Base-by-base conservation (phyloP, 177 flowering plant species). In the Vitis hybrid region DNA sequence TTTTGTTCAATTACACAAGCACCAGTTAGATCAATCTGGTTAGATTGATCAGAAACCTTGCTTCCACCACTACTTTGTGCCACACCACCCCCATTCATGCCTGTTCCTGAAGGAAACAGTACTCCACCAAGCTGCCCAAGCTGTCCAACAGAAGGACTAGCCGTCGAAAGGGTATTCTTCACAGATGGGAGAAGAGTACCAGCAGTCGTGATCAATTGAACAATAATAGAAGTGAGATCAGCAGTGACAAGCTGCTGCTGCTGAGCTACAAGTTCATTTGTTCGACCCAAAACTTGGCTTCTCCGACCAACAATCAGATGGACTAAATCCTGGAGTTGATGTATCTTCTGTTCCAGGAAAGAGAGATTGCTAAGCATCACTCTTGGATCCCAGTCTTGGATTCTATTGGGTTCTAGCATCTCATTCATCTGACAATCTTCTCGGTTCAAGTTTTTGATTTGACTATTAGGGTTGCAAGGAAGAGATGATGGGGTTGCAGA, bases 161-260 rank as follows among this genome's bases (percentile, higher is more conserved):
- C 71, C 1, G 78, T n/a, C 16, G 83, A 62, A 16, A 75, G 78
- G 49, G 67, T 60, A 55, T 80, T 79, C 69, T 79, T 89, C 62
- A 74, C 84, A 11, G 92, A 84, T 27, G 97, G 97, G 11, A 92
- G 88, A 79, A 94, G 95, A 75, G 89, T 89, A 5, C 97, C 97
- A 0, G 98, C 98, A 16, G 97, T 86, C 1, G 97, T 91, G 70
- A 94, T 92, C 78, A 94, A 67, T 71, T 94, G 97, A 70, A 87
- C 87, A 57, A 94, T 88, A 51, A 94, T 89, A 12, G 97, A 91
- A 62, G 97, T 89, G 30, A 94, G 87, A 69, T 92, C 98, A 73
- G 94, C 90, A 24, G 89, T 87, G 11, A 92, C 68, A 24, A 92
- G 91, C 82, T 90, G 94, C 66, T 90, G 95, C 68, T 90, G 92